Percentiles rank a stretch among this genome's conserved stretches.
phyloP scores from a whole-genome alignment of 179 eudicot genomes.

The Silene coronaria region DNA sequence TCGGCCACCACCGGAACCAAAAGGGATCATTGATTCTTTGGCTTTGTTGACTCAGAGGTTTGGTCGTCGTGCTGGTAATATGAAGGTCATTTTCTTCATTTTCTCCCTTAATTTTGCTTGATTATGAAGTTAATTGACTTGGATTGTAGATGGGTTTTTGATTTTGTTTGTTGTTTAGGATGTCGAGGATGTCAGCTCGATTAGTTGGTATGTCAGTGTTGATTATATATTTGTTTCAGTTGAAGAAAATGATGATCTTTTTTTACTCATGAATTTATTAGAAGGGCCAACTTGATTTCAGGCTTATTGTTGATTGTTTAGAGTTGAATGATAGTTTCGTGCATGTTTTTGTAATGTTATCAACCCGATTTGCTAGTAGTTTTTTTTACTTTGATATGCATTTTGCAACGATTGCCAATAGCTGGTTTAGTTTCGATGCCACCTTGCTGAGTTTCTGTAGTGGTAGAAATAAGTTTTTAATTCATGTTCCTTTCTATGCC shows the following conservation, averaged over 20 bases:
- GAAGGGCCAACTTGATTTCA: background rate
- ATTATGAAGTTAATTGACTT: background rate
- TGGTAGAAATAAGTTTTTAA: background rate
- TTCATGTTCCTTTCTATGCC: background rate
- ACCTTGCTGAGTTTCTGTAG: background rate
- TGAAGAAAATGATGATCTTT: background rate
- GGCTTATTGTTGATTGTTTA: background rate
- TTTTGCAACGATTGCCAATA: background rate
- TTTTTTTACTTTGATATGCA: background rate
- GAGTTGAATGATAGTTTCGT: background rate
- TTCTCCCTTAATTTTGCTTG: background rate
- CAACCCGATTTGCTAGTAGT: background rate
- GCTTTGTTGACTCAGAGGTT: conserved; percentile 80
- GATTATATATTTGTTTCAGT: background rate
- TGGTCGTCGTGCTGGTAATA: conserved; percentile 96
- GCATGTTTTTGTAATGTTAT: background rate
- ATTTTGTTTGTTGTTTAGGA: background rate
- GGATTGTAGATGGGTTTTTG: background rate
- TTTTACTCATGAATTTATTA: background rate
- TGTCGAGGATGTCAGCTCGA: background rate
- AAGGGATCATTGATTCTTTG: conserved; percentile 82
- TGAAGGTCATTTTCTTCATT: conserved; percentile 56
- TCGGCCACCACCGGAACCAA: conserved; percentile 78
- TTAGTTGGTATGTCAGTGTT: background rate
- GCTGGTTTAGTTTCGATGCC: background rate